A percentile compares a stretch with the other conserved stretches of the same genome.
Evolutionary conservation across 1,284 basidiomycete genomes (phyloP).

Genomic region (Peniophora sp.): DNA sequence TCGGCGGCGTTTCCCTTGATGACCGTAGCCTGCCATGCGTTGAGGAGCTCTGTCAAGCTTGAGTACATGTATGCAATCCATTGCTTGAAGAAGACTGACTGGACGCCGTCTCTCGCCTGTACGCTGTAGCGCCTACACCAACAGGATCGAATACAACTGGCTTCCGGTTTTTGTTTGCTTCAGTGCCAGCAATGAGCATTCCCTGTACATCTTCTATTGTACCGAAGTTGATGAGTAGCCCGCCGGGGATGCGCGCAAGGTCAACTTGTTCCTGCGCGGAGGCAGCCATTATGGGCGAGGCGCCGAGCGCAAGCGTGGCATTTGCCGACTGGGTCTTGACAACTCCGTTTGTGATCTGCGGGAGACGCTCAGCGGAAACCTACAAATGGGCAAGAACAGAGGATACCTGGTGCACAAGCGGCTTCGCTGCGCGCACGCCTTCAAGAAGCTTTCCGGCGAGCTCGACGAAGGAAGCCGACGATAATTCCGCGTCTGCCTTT

Average conservation of each 20-base stretch:
- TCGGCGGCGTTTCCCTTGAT: constrained; percentile 97
- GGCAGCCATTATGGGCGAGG: constrained; percentile 92
- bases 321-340: constrained; percentile 91
- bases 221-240: constrained; percentile 86
- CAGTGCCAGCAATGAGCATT: constrained; percentile 74
- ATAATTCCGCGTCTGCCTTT: constrained; percentile 11
- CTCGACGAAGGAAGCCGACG: constrained; percentile 23
- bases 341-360: constrained; percentile 85
- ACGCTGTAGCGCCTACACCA: constrained; percentile 80
- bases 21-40: constrained; percentile 81
- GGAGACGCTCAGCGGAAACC: background rate
- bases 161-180: constrained; percentile 67
- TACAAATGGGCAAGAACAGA: background rate
- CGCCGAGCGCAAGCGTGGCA: constrained; percentile 82
- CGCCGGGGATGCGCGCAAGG: constrained; percentile 59
- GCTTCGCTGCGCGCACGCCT: constrained; percentile 44
- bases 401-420: constrained; percentile 76
- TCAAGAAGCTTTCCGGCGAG: constrained; percentile 38
- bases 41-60: constrained; percentile 52
- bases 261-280: constrained; percentile 80
- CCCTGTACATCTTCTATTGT: constrained; percentile 73
- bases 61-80: background rate
- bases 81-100: constrained; percentile 22
- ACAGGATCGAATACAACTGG: constrained; percentile 93
- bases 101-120: constrained; percentile 53